phyloP scores from a whole-genome alignment of 257 asterid species.

The Solanum lycopersicoides region DNA sequence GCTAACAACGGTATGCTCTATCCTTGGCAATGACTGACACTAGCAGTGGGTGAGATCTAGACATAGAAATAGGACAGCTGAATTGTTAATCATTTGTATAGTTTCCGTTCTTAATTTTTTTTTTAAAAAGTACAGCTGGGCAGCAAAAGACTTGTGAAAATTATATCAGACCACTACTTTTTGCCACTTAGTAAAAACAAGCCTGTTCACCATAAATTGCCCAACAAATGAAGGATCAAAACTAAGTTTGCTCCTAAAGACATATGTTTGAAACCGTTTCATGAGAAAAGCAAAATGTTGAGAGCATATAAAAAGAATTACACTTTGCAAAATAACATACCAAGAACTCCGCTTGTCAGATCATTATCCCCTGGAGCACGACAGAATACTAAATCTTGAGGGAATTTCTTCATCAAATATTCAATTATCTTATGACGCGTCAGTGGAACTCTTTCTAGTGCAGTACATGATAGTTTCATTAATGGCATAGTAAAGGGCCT shows the following conservation, averaged over 20 bases:
- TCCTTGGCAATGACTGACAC: not conserved
- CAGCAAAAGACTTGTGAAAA: not conserved
- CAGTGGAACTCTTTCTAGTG: conserved; percentile 88
- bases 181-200: not conserved
- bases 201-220: not conserved
- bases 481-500: conserved; percentile 96
- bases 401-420: conserved; percentile 53
- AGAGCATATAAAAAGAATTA: not conserved
- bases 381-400: conserved; percentile 75
- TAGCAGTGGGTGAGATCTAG: not conserved
- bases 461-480: conserved; percentile 87
- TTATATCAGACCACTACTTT: not conserved
- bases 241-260: not conserved
- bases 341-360: conserved; percentile 41
- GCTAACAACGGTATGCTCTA: not conserved
- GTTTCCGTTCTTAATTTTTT: not conserved
- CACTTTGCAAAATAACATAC: conserved; percentile 18
- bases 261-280: not conserved
- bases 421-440: conserved; percentile 53
- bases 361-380: conserved; percentile 75
- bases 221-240: not conserved
- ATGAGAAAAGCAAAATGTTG: not conserved
- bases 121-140: not conserved
- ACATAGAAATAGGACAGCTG: not conserved
- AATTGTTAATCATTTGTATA: not conserved